Base-by-base conservation (phyloP, 768 basidiomycete genomes). In the Leccinellum luteum region DNA sequence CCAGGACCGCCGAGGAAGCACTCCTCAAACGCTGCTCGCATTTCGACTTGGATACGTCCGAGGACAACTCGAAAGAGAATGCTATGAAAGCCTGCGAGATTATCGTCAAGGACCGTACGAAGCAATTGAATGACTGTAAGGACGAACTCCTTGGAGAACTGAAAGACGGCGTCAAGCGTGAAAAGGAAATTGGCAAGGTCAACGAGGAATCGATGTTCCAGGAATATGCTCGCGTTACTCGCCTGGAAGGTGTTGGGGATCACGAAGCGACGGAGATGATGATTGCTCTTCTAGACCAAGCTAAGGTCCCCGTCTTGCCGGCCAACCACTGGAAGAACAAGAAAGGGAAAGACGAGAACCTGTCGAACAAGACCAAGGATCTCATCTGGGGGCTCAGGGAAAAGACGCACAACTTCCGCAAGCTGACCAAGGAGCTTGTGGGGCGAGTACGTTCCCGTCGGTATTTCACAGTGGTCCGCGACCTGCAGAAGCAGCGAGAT, bases 1-100 rank as follows among this genome's bases (percentile, higher is more conserved):
- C 35, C 58, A 94, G 92, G 64, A 83, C 92, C 59, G 92, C 92
- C 3, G 92, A 94, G 67, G 93, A 97, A 75, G 94, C 94, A 2
- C 81, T 98, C 12, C 80, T 98, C 57, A 98, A 98, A 69, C 89
- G 95, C 38, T 96, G 94, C 69, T 95, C 94, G 6, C 94, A 96
- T 69, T 98, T 96, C 71, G 92, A 94, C 62, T 79, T 94, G 32
- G 90, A 92, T 54, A 83, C 82, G n/a, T 68, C 72, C 28, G 68
- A 68, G 9, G 61, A 57, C 15, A 84, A 81, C 60, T 80, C 78
- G 31, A 77, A 76, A 56, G 81, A 82, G 59, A 83, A 94, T 60
- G 94, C 95, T 0, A 88, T 91, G 83, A 89, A 89, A 65, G 92
- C 94, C 4, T 97, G 95, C 72, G 92, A 98, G 61, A 84, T 92